phyloP scores from a whole-genome alignment of 169 alveolate species.

The Plasmodium blacklocki region DNA sequence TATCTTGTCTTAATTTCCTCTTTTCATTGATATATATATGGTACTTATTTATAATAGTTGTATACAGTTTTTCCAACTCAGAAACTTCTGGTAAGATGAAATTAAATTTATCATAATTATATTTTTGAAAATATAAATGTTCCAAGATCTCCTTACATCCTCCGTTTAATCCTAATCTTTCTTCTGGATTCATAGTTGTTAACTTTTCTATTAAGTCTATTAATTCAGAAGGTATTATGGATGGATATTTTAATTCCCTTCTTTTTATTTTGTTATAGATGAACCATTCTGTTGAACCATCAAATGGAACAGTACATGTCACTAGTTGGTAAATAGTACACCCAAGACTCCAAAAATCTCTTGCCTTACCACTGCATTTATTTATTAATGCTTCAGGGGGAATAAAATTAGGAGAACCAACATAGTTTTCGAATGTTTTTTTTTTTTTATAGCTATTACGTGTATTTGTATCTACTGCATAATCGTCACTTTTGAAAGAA shows the following conservation, averaged over 20 bases:
- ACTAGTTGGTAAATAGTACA: slow-evolving; percentile 92
- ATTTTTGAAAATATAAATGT: slow-evolving; percentile 79
- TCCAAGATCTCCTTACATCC: slow-evolving; percentile 67
- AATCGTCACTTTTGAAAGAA: slow-evolving; percentile 9
- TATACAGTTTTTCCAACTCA: slow-evolving; percentile 39
- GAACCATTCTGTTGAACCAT: slow-evolving; percentile 86
- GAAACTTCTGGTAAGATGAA: slow-evolving; percentile 51
- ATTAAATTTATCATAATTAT: slow-evolving; percentile 40
- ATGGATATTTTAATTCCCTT: slow-evolving; percentile 77
- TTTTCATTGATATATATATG: slow-evolving; percentile 53
- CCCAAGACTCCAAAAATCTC: slow-evolving; percentile 94
- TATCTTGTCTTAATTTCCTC: slow-evolving; percentile 47
- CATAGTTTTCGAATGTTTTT: slow-evolving; percentile 88
- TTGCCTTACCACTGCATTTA: slow-evolving; percentile 86
- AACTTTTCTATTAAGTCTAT: slow-evolving; percentile 81
- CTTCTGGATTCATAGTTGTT: slow-evolving; percentile 77
- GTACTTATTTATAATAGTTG: slow-evolving; percentile 51
- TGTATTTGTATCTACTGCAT: slow-evolving; percentile 25
- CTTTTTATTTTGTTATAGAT: slow-evolving; percentile 77
- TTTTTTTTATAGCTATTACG: slow-evolving; percentile 73
- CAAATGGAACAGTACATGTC: slow-evolving; percentile 86
- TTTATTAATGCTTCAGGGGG: slow-evolving; percentile 94
- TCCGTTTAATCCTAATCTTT: slow-evolving; percentile 80
- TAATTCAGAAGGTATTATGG: slow-evolving; percentile 77
- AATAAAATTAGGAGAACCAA: slow-evolving; percentile 95